Conservation (phyloP, 257 asterid species). For the Gentiana straminea region DNA sequence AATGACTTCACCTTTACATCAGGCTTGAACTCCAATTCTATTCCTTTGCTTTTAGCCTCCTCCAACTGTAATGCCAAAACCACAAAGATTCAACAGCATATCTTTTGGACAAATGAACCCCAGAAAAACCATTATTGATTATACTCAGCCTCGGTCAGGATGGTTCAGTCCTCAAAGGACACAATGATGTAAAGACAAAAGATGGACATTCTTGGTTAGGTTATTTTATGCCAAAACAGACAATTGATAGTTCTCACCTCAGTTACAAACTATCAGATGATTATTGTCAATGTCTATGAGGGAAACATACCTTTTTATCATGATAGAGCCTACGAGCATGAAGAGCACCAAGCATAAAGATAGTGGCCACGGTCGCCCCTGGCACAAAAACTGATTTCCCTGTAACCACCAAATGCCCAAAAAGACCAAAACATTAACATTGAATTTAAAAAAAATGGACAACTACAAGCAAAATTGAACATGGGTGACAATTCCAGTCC, state of each 20-base stretch:
- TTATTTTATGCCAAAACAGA: neutral
- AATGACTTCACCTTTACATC: constrained; percentile 63
- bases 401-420: neutral
- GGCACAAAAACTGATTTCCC: constrained; percentile 20
- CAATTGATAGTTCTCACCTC: neutral
- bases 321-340: constrained; percentile 83
- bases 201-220: no score
- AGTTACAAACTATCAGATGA: neutral
- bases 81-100: constrained; percentile 15
- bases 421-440: neutral
- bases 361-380: constrained; percentile 81
- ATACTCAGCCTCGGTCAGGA: no score
- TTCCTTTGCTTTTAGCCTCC: constrained; percentile 63
- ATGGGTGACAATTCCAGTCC: neutral
- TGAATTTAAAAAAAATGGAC: neutral
- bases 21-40: constrained; percentile 73
- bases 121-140: no score
- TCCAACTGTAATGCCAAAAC: constrained; percentile 45
- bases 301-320: constrained; percentile 58
- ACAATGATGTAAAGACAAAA: no score
- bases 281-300: neutral
- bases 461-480: neutral
- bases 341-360: constrained; percentile 94
- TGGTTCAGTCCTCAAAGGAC: neutral
- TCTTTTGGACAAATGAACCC: neutral